A percentile compares a stretch with the other conserved stretches of the same genome.
phyloP scores from a whole-genome alignment of 768 basidiomycete species.

The Trametes sanguinea region DNA sequence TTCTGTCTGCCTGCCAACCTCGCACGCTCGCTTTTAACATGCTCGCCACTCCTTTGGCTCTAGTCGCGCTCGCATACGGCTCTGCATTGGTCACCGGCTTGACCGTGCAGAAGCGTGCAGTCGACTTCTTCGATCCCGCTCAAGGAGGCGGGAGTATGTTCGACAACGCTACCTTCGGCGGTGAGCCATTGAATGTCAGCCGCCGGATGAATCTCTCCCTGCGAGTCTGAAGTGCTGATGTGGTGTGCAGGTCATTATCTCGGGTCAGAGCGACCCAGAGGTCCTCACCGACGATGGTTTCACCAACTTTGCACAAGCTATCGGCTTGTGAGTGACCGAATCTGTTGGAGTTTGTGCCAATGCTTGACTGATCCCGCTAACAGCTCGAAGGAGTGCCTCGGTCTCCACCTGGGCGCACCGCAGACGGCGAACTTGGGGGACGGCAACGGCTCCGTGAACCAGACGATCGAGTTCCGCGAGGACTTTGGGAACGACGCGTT shows the following conservation, averaged over 20 bases:
- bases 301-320: constrained; percentile 57
- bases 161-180: constrained; percentile 39
- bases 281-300: constrained; percentile 61
- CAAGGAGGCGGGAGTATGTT: constrained; percentile 45
- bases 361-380: neutral
- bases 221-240: neutral
- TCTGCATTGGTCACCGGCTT: constrained; percentile 7
- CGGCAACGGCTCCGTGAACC: constrained; percentile 45
- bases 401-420: constrained; percentile 38
- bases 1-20: no score
- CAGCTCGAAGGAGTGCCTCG: constrained; percentile 38
- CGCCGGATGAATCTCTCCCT: neutral
- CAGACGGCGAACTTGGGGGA: constrained; percentile 51
- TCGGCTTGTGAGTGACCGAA: constrained; percentile 54
- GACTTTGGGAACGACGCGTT: constrained; percentile 39
- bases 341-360: neutral
- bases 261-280: constrained; percentile 55
- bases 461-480: constrained; percentile 47
- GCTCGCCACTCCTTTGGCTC: neutral
- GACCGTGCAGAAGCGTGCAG: constrained; percentile 13
- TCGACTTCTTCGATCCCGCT: constrained; percentile 39
- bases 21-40: neutral
- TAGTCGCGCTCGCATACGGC: constrained; percentile 4
- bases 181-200: constrained; percentile 50
- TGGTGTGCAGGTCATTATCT: constrained; percentile 54